Base-by-base conservation (phyloP, 495 filamentous ascomycete genomes). In the Penicillium waksmanii region DNA sequence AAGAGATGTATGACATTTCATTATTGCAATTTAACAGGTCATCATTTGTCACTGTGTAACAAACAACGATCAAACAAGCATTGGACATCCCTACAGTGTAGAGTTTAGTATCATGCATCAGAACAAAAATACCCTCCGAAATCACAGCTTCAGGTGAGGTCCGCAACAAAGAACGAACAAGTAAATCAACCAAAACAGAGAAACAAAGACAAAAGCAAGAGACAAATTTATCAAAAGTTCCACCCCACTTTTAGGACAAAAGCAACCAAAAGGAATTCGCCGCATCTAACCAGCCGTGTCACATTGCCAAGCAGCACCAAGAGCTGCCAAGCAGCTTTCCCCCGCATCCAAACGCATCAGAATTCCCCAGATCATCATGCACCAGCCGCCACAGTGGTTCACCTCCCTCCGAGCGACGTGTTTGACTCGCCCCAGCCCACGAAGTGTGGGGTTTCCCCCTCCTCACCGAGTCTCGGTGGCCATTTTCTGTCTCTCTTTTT, bases 261-360 rank as follows among this genome's bases (percentile, higher is more conserved):
- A 38, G 1, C 36, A n/a, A 40, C 36, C 17, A n/a, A 18, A 44
- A 44, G 13, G 17, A 18, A 17, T 38, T 12, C 36, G 5, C 27
- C 36, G 15, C 36, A 13, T 44, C 42, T 9, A 44, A 44, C 42
- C 17, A 44, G 0, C 17, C 42, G 42, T 18, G 42, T 44, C 42
- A 44, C 42, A 44, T 44, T 44, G 42, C 42, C 42, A 18, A 44
- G 42, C 15, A 17, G n/a, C 42, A n/a, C 42, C 42, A 44, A 44
- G 42, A 44, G 42, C 46, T 18, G 46, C 46, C 46, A 48, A 48
- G 46, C 46, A 48, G 19, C 19, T 48, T 48, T 19, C 46, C 36
- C 46, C 46, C 19, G 19, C 19, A 25, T 48, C 21, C 19, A 23
- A 48, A 48, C 19, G 19, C 46, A 44, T 44, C 46, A 48, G 23